Conservation (phyloP, 2,329 filamentous ascomycete genomes). For the Sclerotinia sclerotiorum region DNA sequence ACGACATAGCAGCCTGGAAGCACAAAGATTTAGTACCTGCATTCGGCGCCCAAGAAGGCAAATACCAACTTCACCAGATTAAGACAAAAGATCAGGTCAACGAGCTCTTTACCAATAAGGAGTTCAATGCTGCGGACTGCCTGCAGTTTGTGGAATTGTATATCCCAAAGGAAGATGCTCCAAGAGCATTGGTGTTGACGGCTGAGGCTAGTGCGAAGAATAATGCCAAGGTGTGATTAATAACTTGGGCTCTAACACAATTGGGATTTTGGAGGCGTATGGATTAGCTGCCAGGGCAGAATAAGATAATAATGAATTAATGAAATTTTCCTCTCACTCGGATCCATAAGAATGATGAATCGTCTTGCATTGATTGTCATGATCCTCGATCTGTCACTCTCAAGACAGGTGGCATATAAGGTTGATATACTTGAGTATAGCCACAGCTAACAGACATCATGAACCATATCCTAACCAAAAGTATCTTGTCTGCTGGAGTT, state of each 20-base stretch:
- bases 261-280: not conserved
- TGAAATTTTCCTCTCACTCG: constrained; percentile 4
- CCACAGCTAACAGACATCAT: not conserved
- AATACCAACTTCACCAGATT: constrained; percentile 63
- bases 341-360: not conserved
- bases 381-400: not conserved
- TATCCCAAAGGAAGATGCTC: constrained; percentile 78
- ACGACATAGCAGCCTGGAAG: constrained; percentile 76
- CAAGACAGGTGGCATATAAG: not conserved
- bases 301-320: constrained; percentile 6
- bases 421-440: not conserved
- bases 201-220: constrained; percentile 68
- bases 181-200: constrained; percentile 65
- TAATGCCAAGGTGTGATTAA: constrained; percentile 51
- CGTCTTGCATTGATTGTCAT: not conserved
- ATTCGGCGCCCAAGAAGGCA: constrained; percentile 62
- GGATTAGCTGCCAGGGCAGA: not conserved
- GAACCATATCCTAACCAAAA: too few species aligned
- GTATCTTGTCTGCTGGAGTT: too few species aligned
- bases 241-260: not conserved
- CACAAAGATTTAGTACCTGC: constrained; percentile 66
- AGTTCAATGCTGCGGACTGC: constrained; percentile 58
- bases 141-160: constrained; percentile 78
- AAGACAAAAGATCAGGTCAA: constrained; percentile 70
- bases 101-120: constrained; percentile 60